Evolutionary conservation across 1,284 basidiomycete genomes (phyloP).

Genomic region (Gymnopus androsaceus): DNA sequence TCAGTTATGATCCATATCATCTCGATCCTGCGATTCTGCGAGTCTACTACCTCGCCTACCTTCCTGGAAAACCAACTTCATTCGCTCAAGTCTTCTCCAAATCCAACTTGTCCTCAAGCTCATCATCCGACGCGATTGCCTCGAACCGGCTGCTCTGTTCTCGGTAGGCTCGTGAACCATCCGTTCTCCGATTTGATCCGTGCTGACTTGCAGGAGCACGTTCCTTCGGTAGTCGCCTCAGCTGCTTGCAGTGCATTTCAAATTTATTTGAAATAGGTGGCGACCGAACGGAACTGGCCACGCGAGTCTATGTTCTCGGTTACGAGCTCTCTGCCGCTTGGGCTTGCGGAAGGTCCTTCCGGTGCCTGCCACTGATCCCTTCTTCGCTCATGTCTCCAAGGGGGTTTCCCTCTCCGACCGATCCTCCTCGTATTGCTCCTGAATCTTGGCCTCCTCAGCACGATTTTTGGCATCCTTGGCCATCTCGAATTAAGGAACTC

Average conservation of each 20-base stretch:
- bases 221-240: too few species aligned
- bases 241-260: too few species aligned
- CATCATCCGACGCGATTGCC: conserved; percentile 93
- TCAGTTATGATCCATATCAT: conserved; percentile 72
- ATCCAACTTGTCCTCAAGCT: conserved; percentile 90
- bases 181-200: too few species aligned
- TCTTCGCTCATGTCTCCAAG: neutral
- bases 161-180: too few species aligned
- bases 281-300: too few species aligned
- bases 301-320: too few species aligned
- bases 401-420: conserved; percentile 75
- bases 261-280: too few species aligned
- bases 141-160: too few species aligned
- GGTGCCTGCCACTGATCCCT: conserved; percentile 34
- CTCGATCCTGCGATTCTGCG: conserved; percentile 74
- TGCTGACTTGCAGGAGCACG: too few species aligned
- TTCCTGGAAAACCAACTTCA: conserved; percentile 88
- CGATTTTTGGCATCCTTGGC: conserved; percentile 89
- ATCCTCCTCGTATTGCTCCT: conserved; percentile 89
- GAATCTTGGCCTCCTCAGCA: conserved; percentile 87
- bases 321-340: conserved; percentile 38
- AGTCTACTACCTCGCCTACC: conserved; percentile 82
- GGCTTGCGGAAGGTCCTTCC: conserved; percentile 49
- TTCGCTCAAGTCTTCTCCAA: conserved; percentile 86
- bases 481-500: too few species aligned